Percentiles rank a stretch among this genome's conserved stretches.
phyloP scores from a whole-genome alignment of 192 early-diverging fungal species.

The Gamsiella multidivaricata region DNA sequence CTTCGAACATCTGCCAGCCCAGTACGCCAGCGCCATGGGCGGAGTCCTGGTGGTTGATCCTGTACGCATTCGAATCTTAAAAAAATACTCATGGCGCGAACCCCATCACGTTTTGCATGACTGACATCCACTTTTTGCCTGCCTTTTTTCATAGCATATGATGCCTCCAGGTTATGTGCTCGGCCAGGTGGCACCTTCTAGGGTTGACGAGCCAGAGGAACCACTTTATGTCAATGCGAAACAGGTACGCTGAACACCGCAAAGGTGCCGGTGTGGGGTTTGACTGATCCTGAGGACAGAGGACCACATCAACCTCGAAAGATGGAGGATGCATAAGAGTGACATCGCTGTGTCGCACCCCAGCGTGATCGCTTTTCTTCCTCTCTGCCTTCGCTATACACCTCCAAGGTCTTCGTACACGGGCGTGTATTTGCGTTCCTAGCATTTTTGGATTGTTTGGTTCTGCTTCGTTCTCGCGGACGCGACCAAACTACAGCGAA shows the following conservation, averaged over 20 bases:
- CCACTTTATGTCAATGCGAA: constrained; percentile 97
- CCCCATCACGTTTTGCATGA: no score
- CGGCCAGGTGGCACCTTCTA: constrained; percentile 27
- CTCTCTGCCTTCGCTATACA: background rate
- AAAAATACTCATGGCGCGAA: no score
- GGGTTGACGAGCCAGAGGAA: constrained; percentile 65
- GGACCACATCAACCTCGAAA: background rate
- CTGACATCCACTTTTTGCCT: background rate
- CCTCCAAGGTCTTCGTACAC: no score
- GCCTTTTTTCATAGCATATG: constrained; percentile 28
- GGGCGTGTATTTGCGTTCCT: no score
- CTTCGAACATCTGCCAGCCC: constrained; percentile 31
- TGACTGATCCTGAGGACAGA: no score
- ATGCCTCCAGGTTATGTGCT: constrained; percentile 41
- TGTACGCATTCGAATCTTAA: constrained; percentile 9
- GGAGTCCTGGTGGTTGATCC: constrained; percentile 49
- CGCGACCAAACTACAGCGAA: constrained; percentile 53
- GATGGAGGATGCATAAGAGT: background rate
- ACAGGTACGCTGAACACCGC: constrained; percentile 55
- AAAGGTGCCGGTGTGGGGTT: no score
- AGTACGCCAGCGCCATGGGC: constrained; percentile 25
- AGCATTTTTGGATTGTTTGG: constrained; percentile 23
- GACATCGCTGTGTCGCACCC: background rate
- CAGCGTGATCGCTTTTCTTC: background rate
- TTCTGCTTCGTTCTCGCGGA: constrained; percentile 20